Base-by-base conservation (phyloP, 805 yeast genomes). In the Schizosaccharomyces lindneri region DNA sequence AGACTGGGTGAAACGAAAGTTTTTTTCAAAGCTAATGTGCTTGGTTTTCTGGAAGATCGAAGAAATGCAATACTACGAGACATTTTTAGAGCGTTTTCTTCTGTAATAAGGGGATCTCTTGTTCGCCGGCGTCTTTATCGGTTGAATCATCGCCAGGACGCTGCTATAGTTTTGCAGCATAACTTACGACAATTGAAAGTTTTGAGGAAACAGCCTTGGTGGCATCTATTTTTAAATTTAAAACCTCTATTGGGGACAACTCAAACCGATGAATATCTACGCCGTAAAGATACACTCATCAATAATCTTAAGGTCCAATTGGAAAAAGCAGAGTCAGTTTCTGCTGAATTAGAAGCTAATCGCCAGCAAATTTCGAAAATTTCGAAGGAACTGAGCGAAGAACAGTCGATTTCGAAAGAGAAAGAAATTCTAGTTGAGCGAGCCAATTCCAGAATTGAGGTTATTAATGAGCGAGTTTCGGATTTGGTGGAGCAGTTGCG, bases 1-100 rank as follows among this genome's bases (percentile, higher is more conserved):
- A 80, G 81, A 63, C 74, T 85, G 55, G 93, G 93, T 65, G 73
- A 81, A 43, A 82, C 88, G 2, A 84, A 85, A 68, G 74, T 85
- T 5, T 84, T 84, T 65, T 84, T 84, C 76, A 79, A 84, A 62
- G 81, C 84, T 68, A 89, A 90, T 29, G 84, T 85, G 1, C 73
- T 84, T 29, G 89, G 94, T 1, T 80, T 81, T 48, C 75, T 88
- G 1, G 98, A 93, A 70, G 81, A 51, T 51, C 31, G 36, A 21
- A 21, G 57, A 9, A 51, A 51, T 29, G 36, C 31, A 3, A 17
- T 51, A 6, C n/a, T 51, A 39, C 57, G 36, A 29, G 17, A 24
- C 7, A 29, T 51, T 17, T 51, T 51, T 24, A 51, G 7, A 19
- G 21, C 57, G 4, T 21, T 51, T 17, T 51, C 57, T 24, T 21